phyloP scores from a whole-genome alignment of 306 rosid genomes.

The Benincasa hispida region DNA sequence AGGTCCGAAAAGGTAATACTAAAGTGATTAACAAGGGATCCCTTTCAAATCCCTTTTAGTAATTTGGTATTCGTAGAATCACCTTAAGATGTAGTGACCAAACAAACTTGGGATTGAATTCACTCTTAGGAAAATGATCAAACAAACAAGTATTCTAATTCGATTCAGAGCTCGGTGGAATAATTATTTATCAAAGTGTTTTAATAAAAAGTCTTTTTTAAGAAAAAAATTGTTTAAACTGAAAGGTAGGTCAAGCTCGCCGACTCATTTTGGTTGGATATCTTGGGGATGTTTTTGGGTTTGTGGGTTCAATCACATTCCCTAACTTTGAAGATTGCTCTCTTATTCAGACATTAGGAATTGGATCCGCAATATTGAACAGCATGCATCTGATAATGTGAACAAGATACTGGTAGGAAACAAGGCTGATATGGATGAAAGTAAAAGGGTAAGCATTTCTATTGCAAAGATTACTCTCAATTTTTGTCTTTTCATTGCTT shows the following conservation, averaged over 20 bases:
- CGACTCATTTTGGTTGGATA: background rate
- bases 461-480: background rate
- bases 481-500: background rate
- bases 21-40: background rate
- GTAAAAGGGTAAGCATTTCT: constrained; percentile 45
- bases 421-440: constrained; percentile 91
- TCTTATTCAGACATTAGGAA: constrained; percentile 55
- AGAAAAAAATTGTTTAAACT: background rate
- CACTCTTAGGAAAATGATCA: background rate
- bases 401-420: constrained; percentile 71
- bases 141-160: background rate
- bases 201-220: background rate
- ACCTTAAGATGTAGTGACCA: background rate
- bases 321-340: background rate
- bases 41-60: background rate
- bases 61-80: background rate
- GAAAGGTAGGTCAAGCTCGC: background rate
- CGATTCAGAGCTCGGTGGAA: no score
- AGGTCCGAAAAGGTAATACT: background rate
- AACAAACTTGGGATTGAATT: background rate
- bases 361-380: constrained; percentile 85
- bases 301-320: background rate
- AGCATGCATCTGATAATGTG: constrained; percentile 75
- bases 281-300: background rate
- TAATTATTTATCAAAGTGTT: background rate